These are phyloP conservation scores for Atkinsonella texensis DNA, from an alignment of 2,329 filamentous ascomycete genomes.

Conservation along the genomic window DNA sequence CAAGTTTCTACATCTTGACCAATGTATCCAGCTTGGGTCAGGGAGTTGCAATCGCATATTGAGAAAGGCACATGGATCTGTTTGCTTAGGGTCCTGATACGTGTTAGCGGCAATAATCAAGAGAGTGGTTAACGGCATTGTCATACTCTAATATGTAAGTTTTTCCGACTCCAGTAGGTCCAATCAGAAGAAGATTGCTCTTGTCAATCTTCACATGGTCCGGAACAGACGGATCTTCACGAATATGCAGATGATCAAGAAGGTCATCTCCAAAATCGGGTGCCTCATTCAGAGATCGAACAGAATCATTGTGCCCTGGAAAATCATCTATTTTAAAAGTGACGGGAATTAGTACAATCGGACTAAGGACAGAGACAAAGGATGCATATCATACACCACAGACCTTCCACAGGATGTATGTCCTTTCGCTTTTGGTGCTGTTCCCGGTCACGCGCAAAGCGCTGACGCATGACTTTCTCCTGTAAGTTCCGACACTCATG, in stretches of 20 bases:
- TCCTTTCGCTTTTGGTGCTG: conserved; percentile 41
- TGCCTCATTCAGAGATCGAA: conserved; percentile 28
- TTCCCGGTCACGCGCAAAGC: conserved; percentile 56
- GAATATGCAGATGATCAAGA: conserved; percentile 33
- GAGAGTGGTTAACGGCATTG: neutral
- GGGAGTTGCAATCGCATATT: conserved; percentile 90
- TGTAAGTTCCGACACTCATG: conserved; percentile 43
- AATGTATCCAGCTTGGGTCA: conserved; percentile 95
- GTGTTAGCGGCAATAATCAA: conserved; percentile 10
- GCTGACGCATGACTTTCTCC: conserved; percentile 59
- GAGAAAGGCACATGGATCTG: conserved; percentile 92
- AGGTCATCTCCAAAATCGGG: conserved; percentile 18
- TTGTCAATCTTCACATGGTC: conserved; percentile 72
- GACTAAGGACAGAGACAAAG: neutral
- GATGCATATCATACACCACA: conserved; percentile 13
- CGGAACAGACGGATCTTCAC: conserved; percentile 32
- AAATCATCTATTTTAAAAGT: conserved; percentile 38
- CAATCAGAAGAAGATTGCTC: conserved; percentile 83
- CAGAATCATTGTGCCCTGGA: conserved; percentile 37
- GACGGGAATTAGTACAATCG: conserved; percentile 19
- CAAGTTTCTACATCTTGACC: conserved; percentile 96
- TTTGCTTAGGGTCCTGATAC: conserved; percentile 69
- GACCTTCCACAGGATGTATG: conserved; percentile 70
- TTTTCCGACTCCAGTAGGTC: conserved; percentile 91
- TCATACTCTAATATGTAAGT: conserved; percentile 73